Evolutionary conservation across 768 basidiomycete species (phyloP).

Genomic region (Suillus discolor): DNA sequence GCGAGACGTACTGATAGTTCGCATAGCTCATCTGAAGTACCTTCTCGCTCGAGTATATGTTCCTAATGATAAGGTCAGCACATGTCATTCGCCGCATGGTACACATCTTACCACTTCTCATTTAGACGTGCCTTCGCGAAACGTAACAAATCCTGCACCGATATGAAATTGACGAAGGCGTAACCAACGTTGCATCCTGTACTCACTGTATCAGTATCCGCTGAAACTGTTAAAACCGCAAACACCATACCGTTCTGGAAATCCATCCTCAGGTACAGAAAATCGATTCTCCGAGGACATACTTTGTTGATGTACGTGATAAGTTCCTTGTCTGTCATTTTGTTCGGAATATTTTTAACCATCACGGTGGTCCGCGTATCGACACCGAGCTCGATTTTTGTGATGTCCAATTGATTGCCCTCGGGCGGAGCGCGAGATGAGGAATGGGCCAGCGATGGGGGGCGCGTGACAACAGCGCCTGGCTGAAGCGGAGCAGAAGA

Average conservation of each 20-base stretch:
- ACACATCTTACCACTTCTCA: conserved; percentile 68
- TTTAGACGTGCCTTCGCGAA: conserved; percentile 79
- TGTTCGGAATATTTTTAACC: conserved; percentile 94
- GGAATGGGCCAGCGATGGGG: conserved; percentile 25
- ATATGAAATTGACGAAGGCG: conserved; percentile 91
- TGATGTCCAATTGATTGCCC: conserved; percentile 66
- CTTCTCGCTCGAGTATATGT: conserved; percentile 91
- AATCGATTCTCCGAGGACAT: conserved; percentile 78
- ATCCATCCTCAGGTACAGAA: conserved; percentile 87
- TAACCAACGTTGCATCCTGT: conserved; percentile 78
- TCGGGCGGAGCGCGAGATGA: conserved; percentile 36
- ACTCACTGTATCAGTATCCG: conserved; percentile 11
- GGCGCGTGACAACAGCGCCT: conserved; percentile 22
- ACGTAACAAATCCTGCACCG: conserved; percentile 69
- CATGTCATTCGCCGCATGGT: conserved; percentile 5
- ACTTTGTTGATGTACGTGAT: conserved; percentile 68
- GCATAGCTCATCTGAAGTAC: conserved; percentile 91
- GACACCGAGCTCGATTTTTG: conserved; percentile 71
- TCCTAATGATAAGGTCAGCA: conserved; percentile 49
- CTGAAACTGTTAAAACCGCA: conserved; percentile 3
- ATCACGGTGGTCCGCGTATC: conserved; percentile 87
- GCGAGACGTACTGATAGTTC: conserved; percentile 78
- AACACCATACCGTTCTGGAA: conserved; percentile 68
- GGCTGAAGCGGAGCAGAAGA: conserved; percentile 16
- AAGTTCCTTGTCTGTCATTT: conserved; percentile 80